Base-by-base conservation (phyloP, 202 grass and related monocot genomes). In the Elaeis oleifera region DNA sequence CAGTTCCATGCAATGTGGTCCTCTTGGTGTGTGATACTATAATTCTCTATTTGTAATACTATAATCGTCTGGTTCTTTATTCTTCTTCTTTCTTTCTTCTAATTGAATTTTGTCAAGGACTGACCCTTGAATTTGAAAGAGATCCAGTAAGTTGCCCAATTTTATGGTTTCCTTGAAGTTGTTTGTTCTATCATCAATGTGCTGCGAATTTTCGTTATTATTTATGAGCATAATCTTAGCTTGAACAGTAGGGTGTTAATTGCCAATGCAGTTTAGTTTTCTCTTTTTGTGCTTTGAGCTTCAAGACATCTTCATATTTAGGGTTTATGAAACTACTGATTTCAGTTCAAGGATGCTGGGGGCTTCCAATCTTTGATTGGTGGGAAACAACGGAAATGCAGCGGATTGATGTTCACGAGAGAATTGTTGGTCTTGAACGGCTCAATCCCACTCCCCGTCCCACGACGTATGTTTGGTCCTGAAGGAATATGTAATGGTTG, bases 321-420 rank as follows among this genome's bases (percentile, higher is more conserved):
- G 26, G 24, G 11, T 29, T 5, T 69, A n/a, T 66, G 18, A 56
- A 23, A 60, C 48, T 50, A 8, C 53, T 13, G 8, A 53, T 86
- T 85, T 79, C 88, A 99, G 94, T 94, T 99, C 68, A 84, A 85
- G 64, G 94, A 99, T 62, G 77, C 94, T 71, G 94, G 88, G 50
- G 88, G 94, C 36, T 99, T 99, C 5, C 71, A 94, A 52, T 76
- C 94, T 11, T 72, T 94, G 55, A 69, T 92, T 2, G 77, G 79
- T 7, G 88, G 94, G 26, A 92, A 69, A 82, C 75, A 25, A 99
- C 80, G 0, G 94, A 94, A 75, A 76, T 99, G 85, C 94, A 99
- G 59, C 85, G 80, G 82, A 86, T 99, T 18, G 88, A 99, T 31
- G 88, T 89, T 52, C 92, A 92, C 23, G 94, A 99, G 70, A 72